Conservation (phyloP, 805 yeast species). For the Yamadazyma laniorum region DNA sequence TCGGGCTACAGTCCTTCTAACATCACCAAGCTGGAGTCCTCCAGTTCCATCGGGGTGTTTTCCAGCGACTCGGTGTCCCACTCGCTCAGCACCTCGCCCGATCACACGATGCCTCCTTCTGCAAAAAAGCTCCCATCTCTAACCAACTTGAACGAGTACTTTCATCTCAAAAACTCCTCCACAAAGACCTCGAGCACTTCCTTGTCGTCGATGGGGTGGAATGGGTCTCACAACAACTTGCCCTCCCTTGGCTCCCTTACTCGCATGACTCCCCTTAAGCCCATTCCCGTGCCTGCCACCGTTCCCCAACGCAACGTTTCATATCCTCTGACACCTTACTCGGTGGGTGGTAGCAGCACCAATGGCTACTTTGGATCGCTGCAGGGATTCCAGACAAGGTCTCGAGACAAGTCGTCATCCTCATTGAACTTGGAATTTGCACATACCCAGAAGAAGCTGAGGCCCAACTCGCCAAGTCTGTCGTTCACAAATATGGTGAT, state of each 20-base stretch:
- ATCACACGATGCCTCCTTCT: constrained; percentile 11
- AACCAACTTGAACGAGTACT: constrained; percentile 34
- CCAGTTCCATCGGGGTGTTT: constrained; percentile 28
- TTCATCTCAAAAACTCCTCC: constrained; percentile 20
- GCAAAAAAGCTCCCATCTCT: constrained; percentile 23
- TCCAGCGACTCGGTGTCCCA: constrained; percentile 25
- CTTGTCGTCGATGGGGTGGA: constrained; percentile 6
- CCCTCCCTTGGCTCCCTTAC: constrained; percentile 21
- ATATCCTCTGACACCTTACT: constrained; percentile 23
- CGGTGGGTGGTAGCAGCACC: constrained; percentile 1
- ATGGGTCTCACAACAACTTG: constrained; percentile 18
- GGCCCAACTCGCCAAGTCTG: constrained; percentile 46
- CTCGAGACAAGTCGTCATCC: constrained; percentile 23
- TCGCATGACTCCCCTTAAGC: constrained; percentile 45
- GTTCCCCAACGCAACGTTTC: constrained; percentile 10
- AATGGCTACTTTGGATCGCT: constrained; percentile 5
- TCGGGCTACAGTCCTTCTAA: constrained; percentile 1
- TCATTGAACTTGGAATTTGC: constrained; percentile 38
- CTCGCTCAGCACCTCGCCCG: constrained; percentile 38
- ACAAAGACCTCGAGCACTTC: constrained; percentile 7
- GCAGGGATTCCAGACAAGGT: not conserved
- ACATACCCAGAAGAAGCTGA: constrained; percentile 37
- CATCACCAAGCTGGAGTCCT: constrained; percentile 26
- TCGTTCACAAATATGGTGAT: constrained; percentile 6
- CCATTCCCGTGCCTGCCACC: constrained; percentile 11